Percentiles rank a stretch among this genome's conserved stretches.
These are phyloP conservation scores for Candida incommunis DNA, from an alignment of 805 yeast species.

Conservation along the genomic window DNA sequence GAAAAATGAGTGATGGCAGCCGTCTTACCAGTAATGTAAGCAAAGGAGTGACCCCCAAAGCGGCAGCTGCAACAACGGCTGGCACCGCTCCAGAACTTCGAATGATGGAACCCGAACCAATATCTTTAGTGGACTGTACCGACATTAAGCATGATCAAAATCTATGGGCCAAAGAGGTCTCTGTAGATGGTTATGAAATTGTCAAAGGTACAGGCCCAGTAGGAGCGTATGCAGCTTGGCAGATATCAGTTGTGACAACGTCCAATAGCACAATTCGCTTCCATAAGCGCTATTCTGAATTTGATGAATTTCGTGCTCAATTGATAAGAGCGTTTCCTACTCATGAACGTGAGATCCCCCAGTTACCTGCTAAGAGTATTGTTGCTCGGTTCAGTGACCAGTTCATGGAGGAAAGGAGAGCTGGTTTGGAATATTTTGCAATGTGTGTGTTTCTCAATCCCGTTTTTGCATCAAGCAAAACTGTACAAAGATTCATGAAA, in stretches of 20 bases:
- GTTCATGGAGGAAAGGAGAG: conserved; percentile 26
- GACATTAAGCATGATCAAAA: conserved; percentile 6
- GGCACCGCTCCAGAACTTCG: no score
- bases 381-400: conserved; percentile 18
- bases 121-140: conserved; percentile 11
- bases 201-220: conserved; percentile 24
- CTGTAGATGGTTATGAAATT: conserved; percentile 26
- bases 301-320: conserved; percentile 31
- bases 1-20: no score
- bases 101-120: conserved; percentile 11
- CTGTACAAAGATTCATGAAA: conserved; percentile 14
- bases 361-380: conserved; percentile 31
- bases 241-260: conserved; percentile 23
- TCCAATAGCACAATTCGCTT: conserved; percentile 25
- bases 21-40: no score
- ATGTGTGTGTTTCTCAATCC: conserved; percentile 33
- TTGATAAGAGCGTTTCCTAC: conserved; percentile 26
- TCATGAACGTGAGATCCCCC: conserved; percentile 26
- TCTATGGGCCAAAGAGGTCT: conserved; percentile 27
- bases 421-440: conserved; percentile 32
- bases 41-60: no score
- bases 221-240: conserved; percentile 31
- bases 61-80: no score
- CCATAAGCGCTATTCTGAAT: conserved; percentile 53
- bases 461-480: conserved; percentile 19